Percentiles rank a stretch among this genome's conserved stretches.
These are phyloP conservation scores for Neostapfia colusana DNA, from an alignment of 176 grass and related monocot species.

Conservation along the genomic window DNA sequence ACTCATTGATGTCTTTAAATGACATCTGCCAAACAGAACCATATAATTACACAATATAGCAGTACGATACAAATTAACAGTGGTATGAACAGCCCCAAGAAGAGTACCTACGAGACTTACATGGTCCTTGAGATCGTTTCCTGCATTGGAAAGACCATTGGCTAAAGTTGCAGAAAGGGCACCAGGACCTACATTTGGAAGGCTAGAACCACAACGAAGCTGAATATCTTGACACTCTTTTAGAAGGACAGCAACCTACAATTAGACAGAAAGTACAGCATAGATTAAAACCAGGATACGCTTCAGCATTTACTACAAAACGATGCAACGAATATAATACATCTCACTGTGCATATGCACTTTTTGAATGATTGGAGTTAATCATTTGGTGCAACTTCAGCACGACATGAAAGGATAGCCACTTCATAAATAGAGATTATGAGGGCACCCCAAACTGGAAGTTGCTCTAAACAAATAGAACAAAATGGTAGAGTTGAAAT, in stretches of 20 bases:
- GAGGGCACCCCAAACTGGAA: background rate
- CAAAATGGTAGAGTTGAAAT: constrained; percentile 5
- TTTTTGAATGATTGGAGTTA: background rate
- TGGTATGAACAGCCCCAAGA: background rate
- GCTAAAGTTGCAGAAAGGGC: constrained; percentile 40
- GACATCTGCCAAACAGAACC: constrained; percentile 61
- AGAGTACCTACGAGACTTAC: constrained; percentile 41
- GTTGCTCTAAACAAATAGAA: background rate
- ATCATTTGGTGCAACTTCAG: constrained; percentile 12
- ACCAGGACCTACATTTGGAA: constrained; percentile 32
- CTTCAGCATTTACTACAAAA: background rate
- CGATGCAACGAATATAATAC: constrained; percentile 1
- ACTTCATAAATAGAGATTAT: constrained; percentile 9
- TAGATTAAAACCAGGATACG: constrained; percentile 23
- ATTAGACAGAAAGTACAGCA: constrained; percentile 12
- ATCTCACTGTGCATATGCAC: background rate
- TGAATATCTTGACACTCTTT: constrained; percentile 99
- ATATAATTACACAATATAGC: constrained; percentile 27
- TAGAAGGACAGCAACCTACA: constrained; percentile 75
- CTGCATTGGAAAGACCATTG: constrained; percentile 33
- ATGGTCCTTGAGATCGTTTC: constrained; percentile 25
- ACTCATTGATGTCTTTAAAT: constrained; percentile 78
- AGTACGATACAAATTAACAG: background rate
- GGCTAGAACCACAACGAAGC: constrained; percentile 73
- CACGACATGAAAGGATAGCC: background rate